These are phyloP conservation scores for Leccinum insigne DNA, from an alignment of 1,284 basidiomycete genomes.

Conservation along the genomic window DNA sequence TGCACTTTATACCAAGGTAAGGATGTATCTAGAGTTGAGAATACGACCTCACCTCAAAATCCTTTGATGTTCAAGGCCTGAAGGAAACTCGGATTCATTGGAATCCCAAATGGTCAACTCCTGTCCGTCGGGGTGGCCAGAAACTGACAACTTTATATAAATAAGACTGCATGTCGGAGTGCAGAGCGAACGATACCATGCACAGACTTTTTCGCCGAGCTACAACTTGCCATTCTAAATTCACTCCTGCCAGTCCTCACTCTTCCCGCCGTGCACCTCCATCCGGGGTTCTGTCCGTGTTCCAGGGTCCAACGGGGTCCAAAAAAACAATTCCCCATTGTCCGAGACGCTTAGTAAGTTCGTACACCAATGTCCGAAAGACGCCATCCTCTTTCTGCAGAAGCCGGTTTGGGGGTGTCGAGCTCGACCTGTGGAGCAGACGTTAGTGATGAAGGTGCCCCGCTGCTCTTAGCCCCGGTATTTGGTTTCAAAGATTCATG, in stretches of 20 bases:
- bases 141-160: constrained; percentile 43
- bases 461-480: too few relatives aligned
- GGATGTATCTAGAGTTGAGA: constrained; percentile 1
- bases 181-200: constrained; percentile 48
- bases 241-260: constrained; percentile 70
- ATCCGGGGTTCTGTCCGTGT: constrained; percentile 40
- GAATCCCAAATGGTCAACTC: constrained; percentile 96
- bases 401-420: too few relatives aligned
- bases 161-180: not conserved
- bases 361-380: too few relatives aligned
- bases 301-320: constrained; percentile 80
- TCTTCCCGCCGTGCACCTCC: constrained; percentile 73
- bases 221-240: constrained; percentile 75
- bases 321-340: constrained; percentile 78
- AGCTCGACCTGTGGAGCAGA: too few relatives aligned
- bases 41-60: constrained; percentile 52
- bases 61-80: constrained; percentile 77
- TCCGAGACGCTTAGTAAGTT: constrained; percentile 74
- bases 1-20: constrained; percentile 15
- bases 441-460: too few relatives aligned
- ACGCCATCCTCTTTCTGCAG: too few relatives aligned
- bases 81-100: constrained; percentile 90
- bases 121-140: constrained; percentile 54
- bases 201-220: constrained; percentile 88
- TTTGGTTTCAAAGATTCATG: too few relatives aligned